Base-by-base conservation (phyloP, 2,329 filamentous ascomycete species). In the Xylaria hypoxylon region DNA sequence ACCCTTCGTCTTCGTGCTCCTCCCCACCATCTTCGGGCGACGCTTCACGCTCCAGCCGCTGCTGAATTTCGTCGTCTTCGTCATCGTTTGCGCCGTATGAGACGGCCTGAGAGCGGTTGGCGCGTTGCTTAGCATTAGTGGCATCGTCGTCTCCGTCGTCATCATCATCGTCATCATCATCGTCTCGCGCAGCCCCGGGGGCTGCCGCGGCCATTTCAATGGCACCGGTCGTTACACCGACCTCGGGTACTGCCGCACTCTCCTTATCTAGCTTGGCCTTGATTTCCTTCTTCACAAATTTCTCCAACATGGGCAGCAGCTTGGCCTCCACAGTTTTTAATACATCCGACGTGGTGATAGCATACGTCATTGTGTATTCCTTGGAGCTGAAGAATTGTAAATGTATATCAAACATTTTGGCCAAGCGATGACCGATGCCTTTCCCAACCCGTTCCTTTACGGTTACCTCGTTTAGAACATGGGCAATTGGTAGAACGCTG, bases 31-130 rank as follows among this genome's bases (percentile, higher is more conserved):
- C 85, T 22, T 88, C 87, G 24, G 83, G 80, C 2, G 84, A 83
- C 2, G 83, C 85, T 58, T 90, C 88, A 35, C 82, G 83, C 62
- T 87, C 86, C 74, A 90, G 86, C 64, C 86, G 85, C 59, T 83
- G 82, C 73, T 91, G 89, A 61, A 96, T 89, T 40, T 86, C 89
- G 71, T 93, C 87, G 75, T 98, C 96, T 3, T 95, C 95, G 5
- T 97, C 94, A 76, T 98, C 96, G 52, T 97, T 96, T 38, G 90
- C 92, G 44, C 93, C 95, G 72, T 97, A 98, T 15, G 93, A 96
- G 2, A 95, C 90, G 33, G 91, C 92, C 79, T 97, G 92, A 59
- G 86, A 84, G 45, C 92, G 90, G 77, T 97, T 96, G 51, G 89
- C 88, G 73, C 87, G 88, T 75, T 89, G 86, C 80, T 93, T 96